Evolutionary conservation across 2,329 filamentous ascomycete species (phyloP).

Genomic region (Trichoderma guizhouense): DNA sequence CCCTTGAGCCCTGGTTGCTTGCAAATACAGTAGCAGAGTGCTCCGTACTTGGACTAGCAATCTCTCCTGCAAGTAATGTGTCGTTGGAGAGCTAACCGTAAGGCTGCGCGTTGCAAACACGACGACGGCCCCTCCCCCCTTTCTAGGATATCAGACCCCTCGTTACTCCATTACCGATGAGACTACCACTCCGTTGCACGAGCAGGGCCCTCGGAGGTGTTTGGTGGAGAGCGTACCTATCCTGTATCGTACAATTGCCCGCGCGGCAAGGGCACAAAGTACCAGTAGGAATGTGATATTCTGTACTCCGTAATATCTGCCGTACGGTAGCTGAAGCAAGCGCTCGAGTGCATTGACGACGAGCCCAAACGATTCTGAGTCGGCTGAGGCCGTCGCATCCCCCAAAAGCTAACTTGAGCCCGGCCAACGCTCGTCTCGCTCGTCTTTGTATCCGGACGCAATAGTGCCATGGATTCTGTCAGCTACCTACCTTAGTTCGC

Average conservation of each 20-base stretch:
- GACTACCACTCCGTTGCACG: not conserved
- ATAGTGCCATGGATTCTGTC: not conserved
- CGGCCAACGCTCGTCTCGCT: not conserved
- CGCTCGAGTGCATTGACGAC: not conserved
- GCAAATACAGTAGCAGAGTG: not conserved
- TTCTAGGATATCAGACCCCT: not conserved
- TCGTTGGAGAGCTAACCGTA: conserved; percentile 10
- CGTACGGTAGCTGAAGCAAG: not conserved
- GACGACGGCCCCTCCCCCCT: not conserved
- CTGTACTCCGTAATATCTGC: not conserved
- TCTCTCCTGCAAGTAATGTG: conserved; percentile 5
- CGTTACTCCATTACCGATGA: not conserved
- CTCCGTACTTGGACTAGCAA: not conserved
- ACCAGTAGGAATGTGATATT: not conserved
- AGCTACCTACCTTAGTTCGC: not conserved
- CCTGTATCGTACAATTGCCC: not conserved
- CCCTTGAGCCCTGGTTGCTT: not conserved
- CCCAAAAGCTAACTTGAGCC: not conserved
- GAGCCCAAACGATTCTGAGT: not conserved
- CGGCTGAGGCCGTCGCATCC: conserved; percentile 1
- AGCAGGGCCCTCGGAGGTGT: conserved; percentile 3
- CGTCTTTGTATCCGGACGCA: not conserved
- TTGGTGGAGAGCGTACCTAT: not conserved
- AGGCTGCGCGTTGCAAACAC: conserved; percentile 1
- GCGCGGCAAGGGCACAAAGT: not conserved